Evolutionary conservation across 805 yeast genomes (phyloP).

Genomic region (Candida michaelii): DNA sequence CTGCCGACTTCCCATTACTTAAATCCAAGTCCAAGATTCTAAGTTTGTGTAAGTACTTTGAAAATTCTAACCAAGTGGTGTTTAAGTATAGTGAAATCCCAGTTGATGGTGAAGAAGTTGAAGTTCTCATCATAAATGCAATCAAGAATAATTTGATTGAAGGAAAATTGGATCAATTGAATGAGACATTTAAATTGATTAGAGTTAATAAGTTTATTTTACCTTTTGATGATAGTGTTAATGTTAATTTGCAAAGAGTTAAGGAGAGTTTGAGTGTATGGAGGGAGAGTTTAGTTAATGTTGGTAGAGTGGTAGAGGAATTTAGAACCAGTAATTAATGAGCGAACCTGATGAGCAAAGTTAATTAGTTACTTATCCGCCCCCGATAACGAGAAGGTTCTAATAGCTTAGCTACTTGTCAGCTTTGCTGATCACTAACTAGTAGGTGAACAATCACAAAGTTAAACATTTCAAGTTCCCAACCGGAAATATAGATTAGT

Average conservation of each 20-base stretch:
- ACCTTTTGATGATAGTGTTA: constrained; percentile 33
- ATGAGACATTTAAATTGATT: constrained; percentile 38
- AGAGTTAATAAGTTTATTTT: constrained; percentile 41
- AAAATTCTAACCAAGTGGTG: constrained; percentile 16
- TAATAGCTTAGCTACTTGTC: no score
- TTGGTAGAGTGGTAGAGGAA: constrained; percentile 40
- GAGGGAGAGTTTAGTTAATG: constrained; percentile 41
- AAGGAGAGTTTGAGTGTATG: constrained; percentile 35
- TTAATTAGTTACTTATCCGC: no score
- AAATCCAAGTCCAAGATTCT: constrained; percentile 39
- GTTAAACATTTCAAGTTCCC: no score
- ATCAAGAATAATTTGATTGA: constrained; percentile 45
- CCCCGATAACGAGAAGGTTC: no score
- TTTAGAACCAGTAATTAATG: constrained; percentile 28
- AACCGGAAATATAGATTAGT: no score
- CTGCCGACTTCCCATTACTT: constrained; percentile 11
- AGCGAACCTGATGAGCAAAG: no score
- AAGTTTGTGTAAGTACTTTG: constrained; percentile 40
- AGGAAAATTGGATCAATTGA: constrained; percentile 46
- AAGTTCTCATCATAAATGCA: constrained; percentile 39
- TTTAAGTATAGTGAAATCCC: constrained; percentile 41
- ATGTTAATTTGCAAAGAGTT: constrained; percentile 37
- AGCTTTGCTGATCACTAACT: no score
- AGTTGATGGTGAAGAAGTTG: constrained; percentile 32
- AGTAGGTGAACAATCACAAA: no score